Percentiles rank a stretch among this genome's conserved stretches.
phyloP scores from a whole-genome alignment of 2,329 filamentous ascomycete genomes.

The Hortaea sp. region DNA sequence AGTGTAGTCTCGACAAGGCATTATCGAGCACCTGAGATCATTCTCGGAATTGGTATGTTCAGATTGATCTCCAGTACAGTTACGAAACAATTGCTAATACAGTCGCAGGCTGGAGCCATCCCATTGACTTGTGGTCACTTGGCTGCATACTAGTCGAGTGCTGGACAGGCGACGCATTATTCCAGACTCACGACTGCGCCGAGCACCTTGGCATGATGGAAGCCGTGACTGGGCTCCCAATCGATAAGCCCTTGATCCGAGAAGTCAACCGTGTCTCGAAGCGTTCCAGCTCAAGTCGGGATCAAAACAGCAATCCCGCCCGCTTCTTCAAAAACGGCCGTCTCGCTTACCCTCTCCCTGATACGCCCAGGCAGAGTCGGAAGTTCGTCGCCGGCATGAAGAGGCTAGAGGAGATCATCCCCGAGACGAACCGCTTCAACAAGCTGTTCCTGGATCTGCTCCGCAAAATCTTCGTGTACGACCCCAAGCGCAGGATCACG shows the following conservation, averaged over 20 bases:
- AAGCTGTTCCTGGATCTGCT: conserved; percentile 53
- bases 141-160: conserved; percentile 60
- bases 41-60: conserved; percentile 46
- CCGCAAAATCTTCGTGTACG: conserved; percentile 55
- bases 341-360: conserved; percentile 53
- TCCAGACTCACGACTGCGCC: conserved; percentile 59
- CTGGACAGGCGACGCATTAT: conserved; percentile 57
- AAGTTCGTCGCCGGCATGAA: conserved; percentile 64
- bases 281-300: conserved; percentile 17
- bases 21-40: conserved; percentile 58
- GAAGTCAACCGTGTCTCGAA: conserved; percentile 21
- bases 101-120: conserved; percentile 48
- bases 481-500: conserved; percentile 54
- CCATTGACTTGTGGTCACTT: conserved; percentile 61
- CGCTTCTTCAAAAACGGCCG: conserved; percentile 33
- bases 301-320: conserved; percentile 6
- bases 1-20: conserved; percentile 58
- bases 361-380: conserved; percentile 52
- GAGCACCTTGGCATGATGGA: conserved; percentile 64
- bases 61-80: background rate
- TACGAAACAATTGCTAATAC: background rate
- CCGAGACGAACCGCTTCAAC: conserved; percentile 47
- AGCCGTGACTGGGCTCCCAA: conserved; percentile 22
- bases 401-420: conserved; percentile 50
- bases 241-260: conserved; percentile 24